Conservation (phyloP, 305 asterid genomes). For the Rubia balearica region DNA sequence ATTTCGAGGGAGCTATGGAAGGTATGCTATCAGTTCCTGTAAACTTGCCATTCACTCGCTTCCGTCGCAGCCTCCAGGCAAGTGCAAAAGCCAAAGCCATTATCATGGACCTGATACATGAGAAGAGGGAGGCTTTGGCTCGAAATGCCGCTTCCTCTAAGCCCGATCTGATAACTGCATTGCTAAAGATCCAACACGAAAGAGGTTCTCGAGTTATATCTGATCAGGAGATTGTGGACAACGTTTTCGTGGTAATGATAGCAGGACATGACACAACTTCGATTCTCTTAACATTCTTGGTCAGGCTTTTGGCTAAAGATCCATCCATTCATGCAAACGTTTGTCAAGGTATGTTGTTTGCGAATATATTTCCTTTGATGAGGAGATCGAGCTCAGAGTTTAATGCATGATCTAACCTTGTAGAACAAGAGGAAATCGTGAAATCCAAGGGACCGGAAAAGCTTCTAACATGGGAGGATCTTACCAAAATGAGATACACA, state of each 20-base stretch:
- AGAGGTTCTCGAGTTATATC: not conserved
- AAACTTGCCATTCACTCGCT: conserved; percentile 27
- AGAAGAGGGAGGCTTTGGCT: not conserved
- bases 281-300: conserved; percentile 24
- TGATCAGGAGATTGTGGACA: conserved; percentile 26
- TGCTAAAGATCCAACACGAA: not conserved
- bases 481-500: conserved; percentile 28
- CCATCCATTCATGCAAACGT: conserved; percentile 18
- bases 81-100: conserved; percentile 20
- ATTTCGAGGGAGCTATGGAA: conserved; percentile 14
- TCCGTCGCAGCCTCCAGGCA: conserved; percentile 20
- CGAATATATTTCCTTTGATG: too few relatives aligned
- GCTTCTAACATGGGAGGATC: conserved; percentile 25
- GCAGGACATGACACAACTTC: conserved; percentile 31
- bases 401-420: not conserved
- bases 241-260: conserved; percentile 14
- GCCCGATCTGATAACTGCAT: not conserved
- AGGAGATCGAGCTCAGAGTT: too few relatives aligned
- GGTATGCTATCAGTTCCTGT: conserved; percentile 24
- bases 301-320: conserved; percentile 26
- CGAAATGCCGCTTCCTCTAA: too few relatives aligned
- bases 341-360: too few relatives aligned
- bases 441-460: conserved; percentile 11
- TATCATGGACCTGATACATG: conserved; percentile 17
- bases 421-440: conserved; percentile 11